A percentile compares a stretch with the other conserved stretches of the same genome.
These are phyloP conservation scores for Chlorella sorokiniana DNA, from an alignment of 139 green algal genomes.

Conservation along the genomic window DNA sequence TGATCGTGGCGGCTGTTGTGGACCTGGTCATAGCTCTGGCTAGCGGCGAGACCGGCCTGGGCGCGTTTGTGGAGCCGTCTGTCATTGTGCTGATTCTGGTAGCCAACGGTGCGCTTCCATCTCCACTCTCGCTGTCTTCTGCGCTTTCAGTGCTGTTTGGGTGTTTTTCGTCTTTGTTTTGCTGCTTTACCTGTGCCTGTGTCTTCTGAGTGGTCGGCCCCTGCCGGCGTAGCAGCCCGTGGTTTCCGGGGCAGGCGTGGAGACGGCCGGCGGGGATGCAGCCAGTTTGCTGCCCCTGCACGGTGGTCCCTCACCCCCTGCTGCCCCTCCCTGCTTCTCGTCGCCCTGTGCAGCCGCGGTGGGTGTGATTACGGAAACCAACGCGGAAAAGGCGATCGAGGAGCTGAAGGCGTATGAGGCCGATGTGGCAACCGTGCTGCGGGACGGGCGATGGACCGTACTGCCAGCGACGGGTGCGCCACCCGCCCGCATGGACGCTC, in stretches of 20 bases:
- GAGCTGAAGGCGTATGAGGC: slow-evolving; percentile 96
- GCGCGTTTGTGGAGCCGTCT: slow-evolving; percentile 94
- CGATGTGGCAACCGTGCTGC: slow-evolving; percentile 80
- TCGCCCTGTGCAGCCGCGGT: slow-evolving; percentile 88
- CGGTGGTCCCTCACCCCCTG: no score
- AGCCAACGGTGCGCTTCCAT: slow-evolving; percentile 95
- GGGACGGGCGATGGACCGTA: slow-evolving; percentile 61
- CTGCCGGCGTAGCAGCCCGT: no score
- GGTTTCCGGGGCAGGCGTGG: no score
- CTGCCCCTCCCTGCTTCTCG: no score
- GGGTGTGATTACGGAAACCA: slow-evolving; percentile 94
- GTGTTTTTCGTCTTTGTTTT: no score
- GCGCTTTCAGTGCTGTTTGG: no score
- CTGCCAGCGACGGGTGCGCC: slow-evolving; percentile 48
- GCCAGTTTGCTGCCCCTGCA: no score
- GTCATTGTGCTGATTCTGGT: slow-evolving; percentile 98
- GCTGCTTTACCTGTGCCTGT: no score
- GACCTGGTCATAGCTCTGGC: slow-evolving; percentile 90
- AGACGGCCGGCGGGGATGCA: no score
- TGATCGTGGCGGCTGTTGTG: slow-evolving; percentile 87
- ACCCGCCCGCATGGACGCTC: neutral
- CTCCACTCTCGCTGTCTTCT: no score
- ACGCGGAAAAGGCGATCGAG: slow-evolving; percentile 95
- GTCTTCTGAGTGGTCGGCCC: no score
- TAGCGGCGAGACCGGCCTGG: slow-evolving; percentile 83